A percentile compares a stretch with the other conserved stretches of the same genome.
Conservation (phyloP, 176 grass and related monocot genomes). For the Poa pratensis region DNA sequence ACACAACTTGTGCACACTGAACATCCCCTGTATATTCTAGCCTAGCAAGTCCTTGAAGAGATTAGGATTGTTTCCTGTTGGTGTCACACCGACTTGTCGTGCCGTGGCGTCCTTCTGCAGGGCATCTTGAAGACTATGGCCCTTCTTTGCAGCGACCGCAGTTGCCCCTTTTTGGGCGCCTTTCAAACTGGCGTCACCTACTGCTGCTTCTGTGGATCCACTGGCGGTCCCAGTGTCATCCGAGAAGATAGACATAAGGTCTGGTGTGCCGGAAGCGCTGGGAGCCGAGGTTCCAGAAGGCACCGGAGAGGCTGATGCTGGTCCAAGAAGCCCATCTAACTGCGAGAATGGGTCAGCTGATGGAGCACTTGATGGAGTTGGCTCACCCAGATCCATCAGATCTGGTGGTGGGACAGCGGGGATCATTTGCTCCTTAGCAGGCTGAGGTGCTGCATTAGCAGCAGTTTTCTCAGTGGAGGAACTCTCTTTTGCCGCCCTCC, state of each 20-base stretch:
- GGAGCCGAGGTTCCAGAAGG: conserved; percentile 40
- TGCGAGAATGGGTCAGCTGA: conserved; percentile 82
- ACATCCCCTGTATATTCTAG: conserved; percentile 34
- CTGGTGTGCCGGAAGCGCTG: conserved; percentile 52
- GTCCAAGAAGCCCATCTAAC: conserved; percentile 80
- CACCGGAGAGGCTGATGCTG: conserved; percentile 37
- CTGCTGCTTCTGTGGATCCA: conserved; percentile 43
- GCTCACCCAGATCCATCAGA: conserved; percentile 85
- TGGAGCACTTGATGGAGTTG: conserved; percentile 46
- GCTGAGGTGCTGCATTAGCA: conserved; percentile 46
- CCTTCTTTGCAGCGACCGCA: conserved; percentile 59
- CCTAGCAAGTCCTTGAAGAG: conserved; percentile 93
- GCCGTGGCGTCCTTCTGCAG: conserved; percentile 85
- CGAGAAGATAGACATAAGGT: conserved; percentile 75
- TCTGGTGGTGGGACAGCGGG: conserved; percentile 74
- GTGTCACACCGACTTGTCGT: conserved; percentile 87
- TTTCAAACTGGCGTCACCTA: not conserved
- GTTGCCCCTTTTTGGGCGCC: conserved; percentile 35
- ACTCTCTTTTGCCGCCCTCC: conserved; percentile 59
- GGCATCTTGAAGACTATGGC: conserved; percentile 70
- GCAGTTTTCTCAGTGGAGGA: conserved; percentile 51
- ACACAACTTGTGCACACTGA: conserved; percentile 23
- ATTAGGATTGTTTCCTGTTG: conserved; percentile 88
- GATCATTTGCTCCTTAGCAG: conserved; percentile 60
- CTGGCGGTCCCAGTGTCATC: conserved; percentile 41